These are phyloP conservation scores for Thielaviopsis cerberus DNA, from an alignment of 2,329 filamentous ascomycete genomes.

Conservation along the genomic window DNA sequence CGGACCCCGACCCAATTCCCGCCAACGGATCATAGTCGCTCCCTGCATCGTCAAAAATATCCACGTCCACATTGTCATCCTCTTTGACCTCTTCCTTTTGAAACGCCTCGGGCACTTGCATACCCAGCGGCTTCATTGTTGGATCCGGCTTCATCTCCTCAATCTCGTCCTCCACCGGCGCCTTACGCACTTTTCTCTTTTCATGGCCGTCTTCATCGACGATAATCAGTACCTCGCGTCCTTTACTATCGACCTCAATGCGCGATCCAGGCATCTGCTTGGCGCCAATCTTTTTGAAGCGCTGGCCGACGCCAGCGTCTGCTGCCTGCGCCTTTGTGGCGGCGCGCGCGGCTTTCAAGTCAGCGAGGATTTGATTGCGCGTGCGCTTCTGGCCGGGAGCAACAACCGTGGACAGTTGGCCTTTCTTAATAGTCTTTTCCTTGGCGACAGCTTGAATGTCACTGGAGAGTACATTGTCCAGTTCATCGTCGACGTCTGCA, in stretches of 20 bases:
- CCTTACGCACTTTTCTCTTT: constrained; percentile 39
- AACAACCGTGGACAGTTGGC: constrained; percentile 36
- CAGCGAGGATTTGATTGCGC: constrained; percentile 47
- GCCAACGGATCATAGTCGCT: constrained; percentile 52
- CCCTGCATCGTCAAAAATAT: constrained; percentile 48
- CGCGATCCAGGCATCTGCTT: constrained; percentile 34
- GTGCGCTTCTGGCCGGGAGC: constrained; percentile 42
- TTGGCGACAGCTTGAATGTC: constrained; percentile 35
- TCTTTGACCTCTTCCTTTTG: constrained; percentile 26
- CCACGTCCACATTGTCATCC: constrained; percentile 35
- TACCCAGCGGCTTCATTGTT: constrained; percentile 38
- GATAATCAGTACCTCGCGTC: constrained; percentile 45
- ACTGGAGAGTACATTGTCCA: constrained; percentile 37
- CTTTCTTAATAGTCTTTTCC: constrained; percentile 34
- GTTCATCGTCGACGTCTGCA: constrained; percentile 42
- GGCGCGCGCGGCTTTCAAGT: constrained; percentile 43
- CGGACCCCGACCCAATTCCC: constrained; percentile 27
- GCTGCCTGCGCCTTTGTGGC: constrained; percentile 31
- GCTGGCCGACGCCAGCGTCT: constrained; percentile 32
- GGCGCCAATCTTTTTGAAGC: constrained; percentile 46
- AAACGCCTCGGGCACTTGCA: constrained; percentile 46
- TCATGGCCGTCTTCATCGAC: constrained; percentile 48
- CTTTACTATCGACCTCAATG: constrained; percentile 42
- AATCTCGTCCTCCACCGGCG: constrained; percentile 12
- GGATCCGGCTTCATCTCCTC: constrained; percentile 32